Evolutionary conservation across 2,329 filamentous ascomycete species (phyloP).

Genomic region (Colletotrichum lini): DNA sequence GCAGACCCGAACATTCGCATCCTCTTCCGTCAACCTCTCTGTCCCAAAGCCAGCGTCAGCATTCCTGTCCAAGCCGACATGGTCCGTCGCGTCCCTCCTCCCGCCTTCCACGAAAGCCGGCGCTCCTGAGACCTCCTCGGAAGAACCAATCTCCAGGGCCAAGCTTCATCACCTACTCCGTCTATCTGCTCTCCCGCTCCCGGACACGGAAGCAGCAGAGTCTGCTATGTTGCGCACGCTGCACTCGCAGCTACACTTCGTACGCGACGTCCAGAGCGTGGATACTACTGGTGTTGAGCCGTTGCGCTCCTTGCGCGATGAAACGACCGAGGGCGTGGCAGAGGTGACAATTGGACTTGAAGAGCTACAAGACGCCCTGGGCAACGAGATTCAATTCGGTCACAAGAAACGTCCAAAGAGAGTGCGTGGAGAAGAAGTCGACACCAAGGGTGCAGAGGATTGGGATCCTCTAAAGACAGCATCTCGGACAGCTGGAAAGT

Average conservation of each 20-base stretch:
- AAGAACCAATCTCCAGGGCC: conserved; percentile 70
- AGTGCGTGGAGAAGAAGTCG: conserved; percentile 50
- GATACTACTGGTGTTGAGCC: conserved; percentile 82
- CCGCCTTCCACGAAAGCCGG: conserved; percentile 54
- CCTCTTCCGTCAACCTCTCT: conserved; percentile 15
- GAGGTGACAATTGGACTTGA: conserved; percentile 73
- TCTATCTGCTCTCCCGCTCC: conserved; percentile 87
- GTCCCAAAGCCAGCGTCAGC: conserved; percentile 39
- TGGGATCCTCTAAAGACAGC: conserved; percentile 82
- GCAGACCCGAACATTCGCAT: conserved; percentile 38
- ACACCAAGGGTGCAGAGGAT: conserved; percentile 66
- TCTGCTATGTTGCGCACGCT: conserved; percentile 80
- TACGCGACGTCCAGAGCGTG: conserved; percentile 86
- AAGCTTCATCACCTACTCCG: conserved; percentile 89
- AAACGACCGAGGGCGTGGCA: conserved; percentile 70
- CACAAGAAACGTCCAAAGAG: conserved; percentile 63
- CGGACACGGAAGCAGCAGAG: conserved; percentile 75
- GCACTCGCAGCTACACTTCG: conserved; percentile 88
- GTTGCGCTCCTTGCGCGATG: conserved; percentile 85
- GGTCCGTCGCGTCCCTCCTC: conserved; percentile 86
- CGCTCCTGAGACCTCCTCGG: conserved; percentile 46
- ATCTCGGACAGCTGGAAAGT: conserved; percentile 76
- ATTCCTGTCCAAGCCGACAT: conserved; percentile 79
- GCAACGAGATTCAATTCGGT: conserved; percentile 73
- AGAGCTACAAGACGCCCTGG: conserved; percentile 69